Percentiles rank a stretch among this genome's conserved stretches.
phyloP scores from a whole-genome alignment of 1,284 basidiomycete genomes.

The Sphaerobolus stellatus region DNA sequence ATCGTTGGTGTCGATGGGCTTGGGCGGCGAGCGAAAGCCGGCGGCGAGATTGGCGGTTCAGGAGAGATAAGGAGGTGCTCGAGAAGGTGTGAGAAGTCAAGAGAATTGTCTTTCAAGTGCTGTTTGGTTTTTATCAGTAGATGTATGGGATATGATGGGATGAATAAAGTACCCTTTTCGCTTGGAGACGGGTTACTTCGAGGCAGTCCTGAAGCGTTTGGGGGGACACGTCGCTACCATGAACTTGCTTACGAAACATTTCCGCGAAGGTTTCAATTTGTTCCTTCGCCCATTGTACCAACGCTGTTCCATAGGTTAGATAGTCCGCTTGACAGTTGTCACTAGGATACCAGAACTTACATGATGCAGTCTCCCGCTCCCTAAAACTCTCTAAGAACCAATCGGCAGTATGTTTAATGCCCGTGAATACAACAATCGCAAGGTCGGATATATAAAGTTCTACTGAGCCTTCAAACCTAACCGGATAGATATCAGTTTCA shows the following conservation, averaged over 20 bases:
- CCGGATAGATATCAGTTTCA: conserved; percentile 42
- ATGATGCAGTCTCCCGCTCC: conserved; percentile 90
- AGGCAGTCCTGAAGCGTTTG: conserved; percentile 73
- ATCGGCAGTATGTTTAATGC: conserved; percentile 93
- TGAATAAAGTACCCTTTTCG: conserved; percentile 60
- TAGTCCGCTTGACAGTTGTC: neutral
- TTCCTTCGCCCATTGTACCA: conserved; percentile 91
- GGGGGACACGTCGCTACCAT: conserved; percentile 72
- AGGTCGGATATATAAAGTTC: conserved; percentile 78
- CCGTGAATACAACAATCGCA: conserved; percentile 81
- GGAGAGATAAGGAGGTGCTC: conserved; percentile 56
- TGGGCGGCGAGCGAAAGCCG: neutral
- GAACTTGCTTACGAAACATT: conserved; percentile 90
- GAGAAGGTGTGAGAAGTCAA: conserved; percentile 88
- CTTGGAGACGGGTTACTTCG: conserved; percentile 73
- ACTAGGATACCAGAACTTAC: conserved; percentile 60
- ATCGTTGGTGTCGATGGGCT: neutral
- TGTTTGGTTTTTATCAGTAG: conserved; percentile 29
- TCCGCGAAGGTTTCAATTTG: conserved; percentile 84
- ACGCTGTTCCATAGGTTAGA: conserved; percentile 49
- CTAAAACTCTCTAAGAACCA: conserved; percentile 97
- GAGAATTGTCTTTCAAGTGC: conserved; percentile 87
- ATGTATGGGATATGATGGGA: neutral
- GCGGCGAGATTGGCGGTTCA: neutral
- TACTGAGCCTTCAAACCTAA: conserved; percentile 91